Evolutionary conservation across 345 rosid species (phyloP), one percentile per base, ranked within the genome.

Genomic region (Sonneratia alba): DNA sequence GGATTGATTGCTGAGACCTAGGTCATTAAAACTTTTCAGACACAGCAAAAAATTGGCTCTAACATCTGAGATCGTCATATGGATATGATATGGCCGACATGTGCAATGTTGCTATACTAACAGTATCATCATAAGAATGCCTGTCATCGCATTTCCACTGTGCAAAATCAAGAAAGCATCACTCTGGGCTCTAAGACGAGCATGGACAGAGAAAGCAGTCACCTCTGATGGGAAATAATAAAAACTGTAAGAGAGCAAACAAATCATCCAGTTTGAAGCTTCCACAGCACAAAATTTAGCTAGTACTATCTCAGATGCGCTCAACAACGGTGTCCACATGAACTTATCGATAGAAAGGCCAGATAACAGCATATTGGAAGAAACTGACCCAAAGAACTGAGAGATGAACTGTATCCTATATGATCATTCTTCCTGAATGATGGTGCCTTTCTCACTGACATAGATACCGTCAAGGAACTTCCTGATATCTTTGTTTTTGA

Each of bases 401-500:
- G 6, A 48, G 4, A 36, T 21, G 24, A n/a, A 32, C 15, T 1
- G 22, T 36, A 27, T 55, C 71, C 66, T 53, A 4, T 34, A 40
- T n/a, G 16, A 19, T 75, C 65, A 75, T 19, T 75, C 77, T 19
- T 75, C 77, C 65, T 0, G 13, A 3, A 61, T 36, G 7, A 84
- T 81, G 67, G 82, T 81, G 69, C 85, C 80, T 78, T 71, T 88
- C 83, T 88, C 90, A 6, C 90, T 85, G 1, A 87, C 91, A 77
- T 87, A 87, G 75, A 85, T 87, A 56, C 91, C 89, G 6, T 87
- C 91, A 34, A 88, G 86, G 37, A 88, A 88, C 80, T 86, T 86
- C 71, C 90, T 73, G 82, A 88, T 88, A 74, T 88, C 92, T 68
- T 86, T 86, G 59, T 84, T 86, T 85, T 86, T 86, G 51, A 86